A percentile compares a stretch with the other conserved stretches of the same genome.
These are phyloP conservation scores for Ceratobasidium sp. DNA, from an alignment of 1,284 basidiomycete genomes.

Conservation along the genomic window DNA sequence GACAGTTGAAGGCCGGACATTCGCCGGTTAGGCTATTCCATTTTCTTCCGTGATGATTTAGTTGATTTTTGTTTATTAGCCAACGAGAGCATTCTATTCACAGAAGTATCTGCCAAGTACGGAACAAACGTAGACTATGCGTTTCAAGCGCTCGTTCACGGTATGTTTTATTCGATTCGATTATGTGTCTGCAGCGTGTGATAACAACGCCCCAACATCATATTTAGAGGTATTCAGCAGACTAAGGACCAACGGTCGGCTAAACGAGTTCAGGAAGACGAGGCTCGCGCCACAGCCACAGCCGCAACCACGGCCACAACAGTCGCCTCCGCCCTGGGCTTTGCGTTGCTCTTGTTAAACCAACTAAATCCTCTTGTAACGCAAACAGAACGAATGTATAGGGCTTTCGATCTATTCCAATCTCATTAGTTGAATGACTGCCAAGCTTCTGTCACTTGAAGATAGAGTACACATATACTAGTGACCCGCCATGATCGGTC, in stretches of 20 bases:
- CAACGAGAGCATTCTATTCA: not conserved
- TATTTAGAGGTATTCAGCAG: conserved; percentile 14
- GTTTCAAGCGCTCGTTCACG: conserved; percentile 13
- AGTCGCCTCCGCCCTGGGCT: no score
- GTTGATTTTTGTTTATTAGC: not conserved
- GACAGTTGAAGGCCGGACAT: not conserved
- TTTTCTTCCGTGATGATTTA: not conserved
- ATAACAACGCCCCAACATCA: no score
- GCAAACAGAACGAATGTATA: no score
- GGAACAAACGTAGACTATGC: conserved; percentile 17
- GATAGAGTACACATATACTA: no score
- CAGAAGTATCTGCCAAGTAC: conserved; percentile 3
- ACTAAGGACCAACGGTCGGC: not conserved
- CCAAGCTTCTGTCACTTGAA: no score
- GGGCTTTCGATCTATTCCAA: no score
- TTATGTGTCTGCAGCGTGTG: not conserved
- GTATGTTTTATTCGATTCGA: not conserved
- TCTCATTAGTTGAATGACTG: no score
- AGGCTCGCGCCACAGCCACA: no score
- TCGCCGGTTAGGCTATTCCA: not conserved
- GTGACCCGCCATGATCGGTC: no score
- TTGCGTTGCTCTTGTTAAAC: no score
- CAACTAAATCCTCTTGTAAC: no score
- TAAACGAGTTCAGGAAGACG: not conserved
- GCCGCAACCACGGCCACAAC: no score